Evolutionary conservation across 352 stramenopile species (phyloP), one percentile per base, ranked within the genome.

Genomic region (Globisporangium acanthophoron): DNA sequence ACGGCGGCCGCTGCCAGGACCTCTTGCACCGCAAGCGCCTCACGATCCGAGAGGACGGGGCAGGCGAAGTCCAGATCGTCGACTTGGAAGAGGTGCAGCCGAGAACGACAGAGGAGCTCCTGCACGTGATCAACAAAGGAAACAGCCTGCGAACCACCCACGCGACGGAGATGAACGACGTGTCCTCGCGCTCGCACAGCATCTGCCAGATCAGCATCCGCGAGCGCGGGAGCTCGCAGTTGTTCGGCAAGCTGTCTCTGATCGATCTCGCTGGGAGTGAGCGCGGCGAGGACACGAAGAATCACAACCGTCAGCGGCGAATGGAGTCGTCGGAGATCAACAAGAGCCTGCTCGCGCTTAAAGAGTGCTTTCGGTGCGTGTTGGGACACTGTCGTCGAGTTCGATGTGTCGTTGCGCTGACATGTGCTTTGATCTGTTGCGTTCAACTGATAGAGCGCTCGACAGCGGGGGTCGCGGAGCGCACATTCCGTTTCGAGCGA

Each of bases 281-380:
- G 64, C 82, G 96, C 44, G 96, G 94, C 12, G 88, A 96, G 60
- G 96, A 99, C 69, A 99, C 94, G 8, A 94, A 89, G 54, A 97
- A 96, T 59, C 84, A 94, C 59, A 97, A 96, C 59, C 77, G 85
- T 8, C 88, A 97, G 51, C 96, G 93, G 13, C 78, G 96, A 29
- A 85, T 98, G 74, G 96, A 99, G 67, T 97, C 94, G 18, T 95
- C 96, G 5, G 96, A 99, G 69, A 99, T 99, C 59, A 99, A 99
- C 69, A 98, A 97, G 55, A 98, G 89, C 41, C 69, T 99, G 20
- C 62, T 99, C 31, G 95, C 96, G 8, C 66, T 99, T 31, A 99
- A 99, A 66, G 96, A 99, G 63, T 97, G 97, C 20, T 98, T 99
- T 65, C 79, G 96, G 66, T 88, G 53, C 31, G 64, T 58, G 2